A percentile compares a stretch with the other conserved stretches of the same genome.
Evolutionary conservation across 139 green algal species (phyloP).

Genomic region (Coccomyxa sp.): DNA sequence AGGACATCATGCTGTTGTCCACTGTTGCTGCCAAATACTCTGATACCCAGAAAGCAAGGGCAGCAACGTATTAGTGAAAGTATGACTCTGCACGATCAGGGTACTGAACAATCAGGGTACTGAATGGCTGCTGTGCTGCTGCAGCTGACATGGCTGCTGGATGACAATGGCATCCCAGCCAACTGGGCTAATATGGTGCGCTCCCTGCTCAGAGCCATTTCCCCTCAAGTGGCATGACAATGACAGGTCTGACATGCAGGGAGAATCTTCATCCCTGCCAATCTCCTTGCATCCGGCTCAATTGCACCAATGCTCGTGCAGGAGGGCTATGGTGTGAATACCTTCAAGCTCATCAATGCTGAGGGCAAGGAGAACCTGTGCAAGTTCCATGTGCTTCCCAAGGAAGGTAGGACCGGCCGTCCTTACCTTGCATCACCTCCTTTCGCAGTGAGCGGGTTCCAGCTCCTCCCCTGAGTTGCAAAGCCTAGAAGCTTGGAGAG

Average conservation of each 20-base stretch:
- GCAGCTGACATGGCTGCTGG: constrained; percentile 43
- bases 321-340: constrained; percentile 58
- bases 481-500: too few relatives aligned
- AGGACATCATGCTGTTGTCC: background rate
- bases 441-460: too few relatives aligned
- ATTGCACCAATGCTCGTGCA: too few relatives aligned
- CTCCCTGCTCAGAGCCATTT: too few relatives aligned
- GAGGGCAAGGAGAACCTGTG: constrained; percentile 25
- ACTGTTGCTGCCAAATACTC: background rate
- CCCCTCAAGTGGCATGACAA: too few relatives aligned
- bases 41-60: background rate
- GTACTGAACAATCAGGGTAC: background rate
- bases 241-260: too few relatives aligned
- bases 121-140: background rate
- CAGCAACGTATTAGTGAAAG: background rate
- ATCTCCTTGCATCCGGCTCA: too few relatives aligned
- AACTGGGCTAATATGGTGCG: constrained; percentile 60
- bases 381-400: constrained; percentile 23
- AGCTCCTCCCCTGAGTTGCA: too few relatives aligned
- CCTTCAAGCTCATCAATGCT: constrained; percentile 42
- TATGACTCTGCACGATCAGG: too few relatives aligned
- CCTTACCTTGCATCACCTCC: too few relatives aligned
- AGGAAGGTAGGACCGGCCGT: constrained; percentile 9
- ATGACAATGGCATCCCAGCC: constrained; percentile 38
- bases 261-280: too few relatives aligned